Evolutionary conservation across 148 eudicot species (phyloP).

Genomic region (Vaccinium darrowii): DNA sequence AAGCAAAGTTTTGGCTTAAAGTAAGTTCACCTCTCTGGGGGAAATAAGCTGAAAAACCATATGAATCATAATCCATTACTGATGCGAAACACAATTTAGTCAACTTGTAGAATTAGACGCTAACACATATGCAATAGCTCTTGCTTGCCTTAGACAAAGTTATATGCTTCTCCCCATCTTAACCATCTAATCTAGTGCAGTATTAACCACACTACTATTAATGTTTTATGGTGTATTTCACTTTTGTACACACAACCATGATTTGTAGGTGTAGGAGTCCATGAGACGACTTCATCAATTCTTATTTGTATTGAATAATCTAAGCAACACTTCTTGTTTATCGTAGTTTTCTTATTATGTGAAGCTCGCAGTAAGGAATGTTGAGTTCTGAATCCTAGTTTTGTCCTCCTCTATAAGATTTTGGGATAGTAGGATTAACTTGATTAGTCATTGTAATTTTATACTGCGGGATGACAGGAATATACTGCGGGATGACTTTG

Average conservation of each 20-base stretch:
- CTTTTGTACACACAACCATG: neutral
- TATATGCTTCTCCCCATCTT: neutral
- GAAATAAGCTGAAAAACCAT: neutral
- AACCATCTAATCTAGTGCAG: neutral
- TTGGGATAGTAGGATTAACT: neutral
- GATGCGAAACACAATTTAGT: no score
- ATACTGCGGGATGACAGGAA: conserved; percentile 53
- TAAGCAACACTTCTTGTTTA: neutral
- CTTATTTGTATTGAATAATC: neutral
- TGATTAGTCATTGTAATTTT: conserved; percentile 4
- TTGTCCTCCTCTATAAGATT: neutral
- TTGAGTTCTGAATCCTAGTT: neutral
- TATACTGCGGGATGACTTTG: conserved; percentile 94
- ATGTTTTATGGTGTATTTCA: neutral
- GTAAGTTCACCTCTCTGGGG: neutral
- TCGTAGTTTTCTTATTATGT: neutral
- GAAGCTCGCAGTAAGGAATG: neutral
- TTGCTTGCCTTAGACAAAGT: neutral
- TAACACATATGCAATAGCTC: neutral
- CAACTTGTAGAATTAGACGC: neutral
- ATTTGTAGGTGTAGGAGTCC: neutral
- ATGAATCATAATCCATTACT: neutral
- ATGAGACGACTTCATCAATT: neutral
- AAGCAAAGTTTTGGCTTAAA: neutral
- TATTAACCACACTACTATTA: neutral